Conservation (phyloP, 331 rosid genomes). For the Dryas integrifolia region DNA sequence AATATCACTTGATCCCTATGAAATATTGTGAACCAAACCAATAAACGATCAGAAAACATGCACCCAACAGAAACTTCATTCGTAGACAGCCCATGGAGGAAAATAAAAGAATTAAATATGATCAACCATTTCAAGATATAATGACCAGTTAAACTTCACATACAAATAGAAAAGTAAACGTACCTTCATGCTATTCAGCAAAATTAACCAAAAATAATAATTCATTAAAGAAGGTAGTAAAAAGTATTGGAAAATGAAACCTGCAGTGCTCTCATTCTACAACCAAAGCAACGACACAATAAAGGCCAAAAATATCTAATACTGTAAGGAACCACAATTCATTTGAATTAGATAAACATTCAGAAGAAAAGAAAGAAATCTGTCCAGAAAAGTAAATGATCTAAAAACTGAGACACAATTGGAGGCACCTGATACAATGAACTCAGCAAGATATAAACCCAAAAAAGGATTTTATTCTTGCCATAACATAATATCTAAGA, state of each 20-base stretch:
- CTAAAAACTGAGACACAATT: not conserved
- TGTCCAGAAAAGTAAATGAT: not conserved
- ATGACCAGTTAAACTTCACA: not conserved
- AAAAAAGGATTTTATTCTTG: not conserved
- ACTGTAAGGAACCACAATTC: not conserved
- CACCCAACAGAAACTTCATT: not conserved
- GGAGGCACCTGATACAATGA: not conserved
- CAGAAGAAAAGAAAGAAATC: not conserved
- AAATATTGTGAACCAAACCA: conserved; percentile 18
- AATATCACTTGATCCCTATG: conserved; percentile 87
- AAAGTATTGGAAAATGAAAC: not conserved
- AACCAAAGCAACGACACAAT: not conserved
- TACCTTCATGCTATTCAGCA: not conserved
- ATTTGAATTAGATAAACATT: not conserved
- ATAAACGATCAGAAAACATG: conserved; percentile 14
- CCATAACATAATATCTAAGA: not conserved
- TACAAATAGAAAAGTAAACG: not conserved
- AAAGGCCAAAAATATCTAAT: not conserved
- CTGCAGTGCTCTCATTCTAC: not conserved
- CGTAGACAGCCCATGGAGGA: conserved; percentile 11
- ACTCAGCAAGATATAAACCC: not conserved
- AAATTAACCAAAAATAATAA: not conserved
- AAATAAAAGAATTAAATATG: conserved; percentile 4
- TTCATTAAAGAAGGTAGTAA: not conserved
- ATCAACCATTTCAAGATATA: conserved; percentile 19